Base-by-base conservation (phyloP, 345 rosid species). In the Eucalyptus tenuipes region DNA sequence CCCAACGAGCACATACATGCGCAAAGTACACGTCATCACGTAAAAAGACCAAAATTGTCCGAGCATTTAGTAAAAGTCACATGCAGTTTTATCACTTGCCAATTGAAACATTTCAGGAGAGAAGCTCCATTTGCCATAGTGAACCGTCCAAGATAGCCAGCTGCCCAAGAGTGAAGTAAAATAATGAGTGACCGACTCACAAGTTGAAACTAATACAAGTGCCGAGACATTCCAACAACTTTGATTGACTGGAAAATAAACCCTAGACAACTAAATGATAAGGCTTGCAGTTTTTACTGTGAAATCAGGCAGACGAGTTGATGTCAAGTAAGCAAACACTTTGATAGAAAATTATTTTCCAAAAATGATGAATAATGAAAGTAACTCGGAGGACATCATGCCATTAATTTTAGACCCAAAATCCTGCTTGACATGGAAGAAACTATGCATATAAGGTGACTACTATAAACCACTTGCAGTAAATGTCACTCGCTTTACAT, bases 291-390 rank as follows among this genome's bases (percentile, higher is more conserved):
- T 4, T 66, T 64, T 66, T 66, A 64, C 37, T 15, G 40, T 15
- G 75, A 64, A 64, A 64, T n/a, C 9, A 33, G 20, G 1, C 4
- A 0, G 20, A 64, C 20, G 17, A 64, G 75, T 0, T 64, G 0
- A 64, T 2, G 5, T 1, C 37, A 27, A 14, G 20, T 64, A 4
- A 66, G 10, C 61, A 55, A 55, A 55, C 61, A 55, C 61, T 24
- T 55, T 10, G 13, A 55, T 10, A 55, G 1, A 55, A 55, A 22
- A 9, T 55, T 55, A 55, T 55, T 55, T 55, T 22, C 61, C 29
- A 55, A 55, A 55, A 10, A 8, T 55, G 0, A 55, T 24, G 61
- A 55, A 55, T 55, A 2, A 0, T 55, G 61, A 55, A 55, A 55
- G 61, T 24, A 55, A 55, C 61, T 24, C 29, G 29, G 61, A 0